Evolutionary conservation across 2,329 filamentous ascomycete genomes (phyloP).

Genomic region (Phialophora macrospora): DNA sequence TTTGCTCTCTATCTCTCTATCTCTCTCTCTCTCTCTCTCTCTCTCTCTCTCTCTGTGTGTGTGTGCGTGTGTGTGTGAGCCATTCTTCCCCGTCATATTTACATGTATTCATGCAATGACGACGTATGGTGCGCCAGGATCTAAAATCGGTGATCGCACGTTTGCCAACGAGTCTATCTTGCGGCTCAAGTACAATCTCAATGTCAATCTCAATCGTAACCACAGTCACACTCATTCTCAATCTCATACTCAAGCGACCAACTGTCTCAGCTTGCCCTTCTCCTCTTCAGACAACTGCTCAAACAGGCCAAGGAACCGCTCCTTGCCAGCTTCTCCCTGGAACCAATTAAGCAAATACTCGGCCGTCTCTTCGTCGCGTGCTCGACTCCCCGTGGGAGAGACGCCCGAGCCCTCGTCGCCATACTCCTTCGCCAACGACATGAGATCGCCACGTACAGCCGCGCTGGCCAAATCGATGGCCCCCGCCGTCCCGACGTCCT

Average conservation of each 20-base stretch:
- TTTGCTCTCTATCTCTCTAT: no score
- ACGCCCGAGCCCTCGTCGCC: conserved; percentile 53
- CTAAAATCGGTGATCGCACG: no score
- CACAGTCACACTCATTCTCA: not conserved
- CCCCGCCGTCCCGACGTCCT: conserved; percentile 74
- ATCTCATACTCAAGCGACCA: conserved; percentile 29
- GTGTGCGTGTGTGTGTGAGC: no score
- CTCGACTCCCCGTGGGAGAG: conserved; percentile 58
- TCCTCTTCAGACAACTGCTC: conserved; percentile 59
- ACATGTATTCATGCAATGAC: not conserved
- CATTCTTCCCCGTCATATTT: not conserved
- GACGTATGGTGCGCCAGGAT: no score
- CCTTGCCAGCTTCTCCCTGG: conserved; percentile 57
- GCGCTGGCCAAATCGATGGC: conserved; percentile 73
- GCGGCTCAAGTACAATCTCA: not conserved
- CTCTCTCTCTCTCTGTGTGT: no score
- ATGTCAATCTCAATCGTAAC: not conserved
- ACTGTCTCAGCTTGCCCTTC: conserved; percentile 33
- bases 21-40: no score
- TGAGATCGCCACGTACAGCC: conserved; percentile 73
- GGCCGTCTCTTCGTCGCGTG: conserved; percentile 88
- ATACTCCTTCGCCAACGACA: conserved; percentile 62
- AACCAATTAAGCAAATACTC: conserved; percentile 85
- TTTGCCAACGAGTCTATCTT: not conserved
- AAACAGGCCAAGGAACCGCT: conserved; percentile 62